Conservation (phyloP, 306 rosid genomes). For the Trifolium dubium region DNA sequence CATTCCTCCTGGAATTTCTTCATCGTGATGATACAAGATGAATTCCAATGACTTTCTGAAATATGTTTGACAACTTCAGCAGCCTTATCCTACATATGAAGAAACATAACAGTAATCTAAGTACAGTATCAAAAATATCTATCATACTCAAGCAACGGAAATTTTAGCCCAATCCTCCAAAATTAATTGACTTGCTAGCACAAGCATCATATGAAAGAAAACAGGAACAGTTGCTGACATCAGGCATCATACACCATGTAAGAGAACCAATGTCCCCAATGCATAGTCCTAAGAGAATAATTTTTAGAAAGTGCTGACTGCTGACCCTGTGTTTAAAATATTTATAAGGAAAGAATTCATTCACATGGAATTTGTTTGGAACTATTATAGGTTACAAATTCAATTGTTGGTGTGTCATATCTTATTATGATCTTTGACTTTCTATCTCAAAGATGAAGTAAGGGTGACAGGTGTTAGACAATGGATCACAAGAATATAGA, state of each 20-base stretch:
- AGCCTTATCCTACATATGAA: slow-evolving; percentile 65
- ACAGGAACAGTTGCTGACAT: not conserved
- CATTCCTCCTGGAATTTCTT: slow-evolving; percentile 69
- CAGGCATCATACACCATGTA: slow-evolving; percentile 10
- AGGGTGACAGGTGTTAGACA: slow-evolving; percentile 9
- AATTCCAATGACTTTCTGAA: slow-evolving; percentile 75
- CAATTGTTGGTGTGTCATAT: too few species aligned
- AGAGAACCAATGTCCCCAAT: slow-evolving; percentile 26
- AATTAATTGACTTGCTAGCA: slow-evolving; percentile 30
- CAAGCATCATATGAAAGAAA: slow-evolving; percentile 10
- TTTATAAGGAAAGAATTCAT: not conserved
- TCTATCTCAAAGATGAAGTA: not conserved
- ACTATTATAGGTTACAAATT: not conserved
- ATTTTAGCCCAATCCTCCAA: slow-evolving; percentile 18
- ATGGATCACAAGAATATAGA: not conserved
- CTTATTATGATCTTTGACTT: not conserved
- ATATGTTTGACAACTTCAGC: slow-evolving; percentile 58
- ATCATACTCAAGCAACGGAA: slow-evolving; percentile 27
- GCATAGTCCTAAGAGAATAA: slow-evolving; percentile 8
- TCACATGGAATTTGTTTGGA: not conserved
- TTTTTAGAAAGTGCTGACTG: not conserved
- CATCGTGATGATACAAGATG: slow-evolving; percentile 68
- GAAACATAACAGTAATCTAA: slow-evolving; percentile 33
- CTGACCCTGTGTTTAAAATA: not conserved
- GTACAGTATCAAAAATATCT: slow-evolving; percentile 8